phyloP scores from a whole-genome alignment of 345 rosid species.

The Anastatica hierochuntica region DNA sequence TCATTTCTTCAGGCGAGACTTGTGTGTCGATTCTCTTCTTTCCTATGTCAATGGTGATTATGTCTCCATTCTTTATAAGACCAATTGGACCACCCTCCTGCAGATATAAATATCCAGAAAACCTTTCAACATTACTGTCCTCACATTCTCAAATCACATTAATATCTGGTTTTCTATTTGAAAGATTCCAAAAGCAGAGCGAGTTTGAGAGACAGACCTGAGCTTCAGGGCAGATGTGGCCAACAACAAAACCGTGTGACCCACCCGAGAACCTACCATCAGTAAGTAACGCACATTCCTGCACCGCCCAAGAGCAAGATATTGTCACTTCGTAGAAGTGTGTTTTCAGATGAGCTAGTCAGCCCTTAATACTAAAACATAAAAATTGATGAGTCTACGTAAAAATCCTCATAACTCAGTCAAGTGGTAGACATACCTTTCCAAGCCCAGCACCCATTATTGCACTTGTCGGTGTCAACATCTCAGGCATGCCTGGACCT shows the following conservation, averaged over 20 bases:
- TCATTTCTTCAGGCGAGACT: constrained; percentile 50
- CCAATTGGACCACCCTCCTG: constrained; percentile 99
- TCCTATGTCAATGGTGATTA: constrained; percentile 59
- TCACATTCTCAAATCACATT: no score
- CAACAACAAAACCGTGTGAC: constrained; percentile 98
- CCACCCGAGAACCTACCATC: constrained; percentile 99
- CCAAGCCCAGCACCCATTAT: constrained; percentile 99
- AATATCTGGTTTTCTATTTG: background rate
- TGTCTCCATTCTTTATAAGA: constrained; percentile 65
- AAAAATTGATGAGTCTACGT: background rate
- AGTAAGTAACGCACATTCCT: constrained; percentile 92
- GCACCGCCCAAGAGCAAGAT: constrained; percentile 21
- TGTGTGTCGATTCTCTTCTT: constrained; percentile 67
- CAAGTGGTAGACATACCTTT: constrained; percentile 45
- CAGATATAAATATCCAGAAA: background rate
- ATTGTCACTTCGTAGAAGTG: background rate
- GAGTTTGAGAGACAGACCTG: constrained; percentile 43
- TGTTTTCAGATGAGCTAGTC: background rate
- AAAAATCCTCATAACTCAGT: background rate
- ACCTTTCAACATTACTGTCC: background rate
- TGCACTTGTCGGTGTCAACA: constrained; percentile 98
- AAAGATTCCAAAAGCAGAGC: background rate
- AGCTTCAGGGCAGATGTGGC: constrained; percentile 96
- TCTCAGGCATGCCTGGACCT: constrained; percentile 99
- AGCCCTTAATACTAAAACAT: background rate